These are phyloP conservation scores for Obba rivulosa DNA, from an alignment of 768 basidiomycete species.

Conservation along the genomic window DNA sequence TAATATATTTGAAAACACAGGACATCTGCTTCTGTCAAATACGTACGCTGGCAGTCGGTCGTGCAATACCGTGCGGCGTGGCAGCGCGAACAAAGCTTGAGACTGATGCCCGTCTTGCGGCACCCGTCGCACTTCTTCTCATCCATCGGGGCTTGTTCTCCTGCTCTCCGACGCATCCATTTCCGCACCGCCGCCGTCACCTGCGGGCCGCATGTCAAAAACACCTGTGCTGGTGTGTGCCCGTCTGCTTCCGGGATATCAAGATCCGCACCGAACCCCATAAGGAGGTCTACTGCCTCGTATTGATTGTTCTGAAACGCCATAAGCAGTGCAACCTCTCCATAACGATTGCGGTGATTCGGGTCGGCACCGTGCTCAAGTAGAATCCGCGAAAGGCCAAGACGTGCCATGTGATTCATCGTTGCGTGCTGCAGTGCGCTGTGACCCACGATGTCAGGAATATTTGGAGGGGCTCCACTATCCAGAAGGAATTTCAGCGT, in stretches of 20 bases:
- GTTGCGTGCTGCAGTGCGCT: constrained; percentile 47
- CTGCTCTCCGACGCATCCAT: constrained; percentile 43
- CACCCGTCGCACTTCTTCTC: constrained; percentile 43
- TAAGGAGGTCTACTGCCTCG: constrained; percentile 34
- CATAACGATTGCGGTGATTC: constrained; percentile 44
- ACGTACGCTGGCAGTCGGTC: constrained; percentile 47
- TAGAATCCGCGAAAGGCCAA: constrained; percentile 32
- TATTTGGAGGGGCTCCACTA: constrained; percentile 34
- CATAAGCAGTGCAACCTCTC: constrained; percentile 34
- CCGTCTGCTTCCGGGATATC: constrained; percentile 37
- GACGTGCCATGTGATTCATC: constrained; percentile 12
- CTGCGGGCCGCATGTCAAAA: constrained; percentile 33
- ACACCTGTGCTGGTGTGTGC: constrained; percentile 26
- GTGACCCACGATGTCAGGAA: constrained; percentile 41
- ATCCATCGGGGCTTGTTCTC: constrained; percentile 36
- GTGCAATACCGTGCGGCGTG: constrained; percentile 48
- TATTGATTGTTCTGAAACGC: constrained; percentile 5
- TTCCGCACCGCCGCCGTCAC: constrained; percentile 38
- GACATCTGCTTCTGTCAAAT: too few relatives aligned
- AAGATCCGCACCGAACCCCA: constrained; percentile 46
- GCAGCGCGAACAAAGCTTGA: constrained; percentile 43
- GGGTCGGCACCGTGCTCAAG: constrained; percentile 44
- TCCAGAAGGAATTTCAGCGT: constrained; percentile 38
- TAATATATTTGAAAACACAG: too few relatives aligned
- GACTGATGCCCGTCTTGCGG: constrained; percentile 19